Evolutionary conservation across 495 filamentous ascomycete species (phyloP), one percentile per base, ranked within the genome.

Genomic region (Jackrogersella multiformis): DNA sequence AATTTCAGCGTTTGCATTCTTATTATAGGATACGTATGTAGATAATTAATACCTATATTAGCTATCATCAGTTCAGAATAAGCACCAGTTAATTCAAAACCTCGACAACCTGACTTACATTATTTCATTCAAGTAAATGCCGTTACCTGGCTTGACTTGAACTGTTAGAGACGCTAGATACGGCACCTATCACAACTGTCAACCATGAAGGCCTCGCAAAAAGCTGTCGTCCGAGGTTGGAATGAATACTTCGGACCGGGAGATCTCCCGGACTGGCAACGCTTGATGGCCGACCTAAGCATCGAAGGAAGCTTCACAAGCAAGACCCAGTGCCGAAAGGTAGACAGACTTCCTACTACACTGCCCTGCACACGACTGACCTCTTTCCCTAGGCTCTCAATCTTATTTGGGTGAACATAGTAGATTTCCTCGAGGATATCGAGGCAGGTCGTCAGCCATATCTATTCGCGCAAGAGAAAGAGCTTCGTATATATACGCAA

Each of bases 311-410:
- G 67, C 0, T 72, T 72, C 10, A 15, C 20, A 0, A 80, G 75
- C 58, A 79, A 73, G 44, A 80, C 26, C 0, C 66, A 80, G 38
- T 81, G 79, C 52, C 61, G 69, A 35, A 75, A 75, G 64, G 79
- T 78, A 66, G 48, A 28, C 34, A 39, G 42, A 18, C 0, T 26
- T 24, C 0, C 1, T 8, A 15, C 0, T 12, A 26, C 15, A 1
- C 24, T 3, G 6, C 16, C 1, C 26, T 35, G 7, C 7, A 4
- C 26, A 28, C 35, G 36, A 12, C 20, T 66, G 26, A 63, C 20
- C n/a, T 26, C 21, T 24, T n/a, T 10, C 1, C 36, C 7, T 24
- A 79, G 77, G 70, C 69, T 5, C 67, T 78, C 0, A 45, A 44
- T 10, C 36, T n/a, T 3, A 66, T 79, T 4, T 71, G 74, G 61